Percentiles rank a stretch among this genome's conserved stretches.
phyloP scores from a whole-genome alignment of 805 yeast species.

The Phaffomyces antillensis region DNA sequence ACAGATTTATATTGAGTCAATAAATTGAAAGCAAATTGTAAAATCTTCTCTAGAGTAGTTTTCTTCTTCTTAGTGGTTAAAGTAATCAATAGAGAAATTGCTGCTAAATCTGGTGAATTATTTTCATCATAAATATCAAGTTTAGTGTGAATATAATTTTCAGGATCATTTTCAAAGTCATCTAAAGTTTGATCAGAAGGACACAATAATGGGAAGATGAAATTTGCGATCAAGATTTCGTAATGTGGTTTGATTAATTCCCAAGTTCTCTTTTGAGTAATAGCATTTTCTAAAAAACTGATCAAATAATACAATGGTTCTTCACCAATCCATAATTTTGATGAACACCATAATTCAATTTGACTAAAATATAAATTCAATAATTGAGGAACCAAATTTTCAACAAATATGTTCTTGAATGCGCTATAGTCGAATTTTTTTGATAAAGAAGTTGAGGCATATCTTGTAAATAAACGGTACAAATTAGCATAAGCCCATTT shows the following conservation, averaged over 20 bases:
- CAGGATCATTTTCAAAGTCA: slow-evolving; percentile 78
- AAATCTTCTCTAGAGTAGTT: slow-evolving; percentile 50
- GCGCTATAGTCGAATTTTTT: slow-evolving; percentile 49
- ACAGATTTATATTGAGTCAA: slow-evolving; percentile 30
- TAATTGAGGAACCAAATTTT: slow-evolving; percentile 66
- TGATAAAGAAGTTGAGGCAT: slow-evolving; percentile 44
- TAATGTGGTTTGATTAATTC: slow-evolving; percentile 55
- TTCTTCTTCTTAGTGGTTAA: slow-evolving; percentile 63
- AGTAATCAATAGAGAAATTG: slow-evolving; percentile 63
- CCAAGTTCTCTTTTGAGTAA: slow-evolving; percentile 60
- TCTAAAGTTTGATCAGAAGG: slow-evolving; percentile 64
- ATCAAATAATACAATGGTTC: slow-evolving; percentile 60
- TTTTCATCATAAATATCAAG: slow-evolving; percentile 60
- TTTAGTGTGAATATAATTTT: slow-evolving; percentile 72
- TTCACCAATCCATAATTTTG: slow-evolving; percentile 61
- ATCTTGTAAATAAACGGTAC: slow-evolving; percentile 62
- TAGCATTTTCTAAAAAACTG: slow-evolving; percentile 53
- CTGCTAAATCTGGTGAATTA: slow-evolving; percentile 70
- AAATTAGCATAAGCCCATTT: slow-evolving; percentile 88
- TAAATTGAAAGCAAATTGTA: slow-evolving; percentile 50
- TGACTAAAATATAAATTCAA: slow-evolving; percentile 55
- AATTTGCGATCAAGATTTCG: slow-evolving; percentile 56
- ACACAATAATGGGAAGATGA: slow-evolving; percentile 70
- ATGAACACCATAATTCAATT: slow-evolving; percentile 67
- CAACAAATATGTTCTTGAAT: slow-evolving; percentile 49